These are phyloP conservation scores for Diplogelasinospora grovesii DNA, from an alignment of 495 filamentous ascomycete species.

Conservation along the genomic window DNA sequence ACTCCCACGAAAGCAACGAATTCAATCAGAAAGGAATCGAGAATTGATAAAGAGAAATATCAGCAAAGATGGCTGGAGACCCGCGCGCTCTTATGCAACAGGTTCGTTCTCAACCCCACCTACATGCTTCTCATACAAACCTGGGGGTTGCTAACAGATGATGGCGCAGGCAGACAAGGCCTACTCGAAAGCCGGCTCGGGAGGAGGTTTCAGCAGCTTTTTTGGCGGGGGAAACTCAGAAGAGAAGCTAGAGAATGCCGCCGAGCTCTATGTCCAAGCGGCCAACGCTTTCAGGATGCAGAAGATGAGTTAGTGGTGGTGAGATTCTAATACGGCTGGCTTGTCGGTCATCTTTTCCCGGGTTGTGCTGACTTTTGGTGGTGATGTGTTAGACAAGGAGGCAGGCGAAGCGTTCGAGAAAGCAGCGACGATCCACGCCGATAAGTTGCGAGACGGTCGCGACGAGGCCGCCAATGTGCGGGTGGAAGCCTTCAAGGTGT, in stretches of 20 bases:
- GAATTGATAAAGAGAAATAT: no score
- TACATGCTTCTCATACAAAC: constrained; percentile 18
- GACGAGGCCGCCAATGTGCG: constrained; percentile 81
- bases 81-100: constrained; percentile 41
- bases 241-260: constrained; percentile 76
- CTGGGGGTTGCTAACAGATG: constrained; percentile 21
- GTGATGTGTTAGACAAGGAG: constrained; percentile 56
- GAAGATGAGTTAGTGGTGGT: constrained; percentile 52
- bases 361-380: constrained; percentile 1
- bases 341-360: not conserved
- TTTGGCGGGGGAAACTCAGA: constrained; percentile 64
- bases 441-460: constrained; percentile 76
- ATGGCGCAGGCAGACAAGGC: constrained; percentile 71
- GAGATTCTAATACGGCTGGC: no score
- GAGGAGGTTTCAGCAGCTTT: constrained; percentile 68
- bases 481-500: constrained; percentile 70
- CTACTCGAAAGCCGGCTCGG: constrained; percentile 56
- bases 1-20: no score
- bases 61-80: constrained; percentile 37
- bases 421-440: constrained; percentile 65
- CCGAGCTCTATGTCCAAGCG: constrained; percentile 72
- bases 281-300: constrained; percentile 75
- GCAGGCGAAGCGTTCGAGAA: constrained; percentile 75
- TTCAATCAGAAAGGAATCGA: no score
- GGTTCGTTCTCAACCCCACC: constrained; percentile 24